Base-by-base conservation (phyloP, 2,329 filamentous ascomycete genomes). In the Fusarium tjaetaba region DNA sequence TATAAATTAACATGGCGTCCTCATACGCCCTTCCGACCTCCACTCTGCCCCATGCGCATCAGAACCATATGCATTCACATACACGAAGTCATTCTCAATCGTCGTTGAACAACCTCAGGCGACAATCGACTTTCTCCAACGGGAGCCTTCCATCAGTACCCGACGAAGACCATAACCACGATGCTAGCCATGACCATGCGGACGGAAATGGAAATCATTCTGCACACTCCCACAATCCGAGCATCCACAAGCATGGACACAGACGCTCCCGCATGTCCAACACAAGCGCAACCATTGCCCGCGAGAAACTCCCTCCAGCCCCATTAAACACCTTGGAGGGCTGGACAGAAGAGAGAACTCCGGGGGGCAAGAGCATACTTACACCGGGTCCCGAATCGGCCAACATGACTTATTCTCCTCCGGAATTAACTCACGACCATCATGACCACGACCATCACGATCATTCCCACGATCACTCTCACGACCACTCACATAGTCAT, bases 1-100 rank as follows among this genome's bases (percentile, higher is more conserved):
- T 41, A 51, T 55, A 39, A 32, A 28, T 60, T 52, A 81, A 65
- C 64, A 88, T 88, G 86, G 84, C 86, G 68, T 86, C 87, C 42
- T 86, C 88, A 28, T 90, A 88, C 77, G 83, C 85, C 58, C 80
- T 90, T 61, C 88, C 88, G n/a, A 84, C 86, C 41, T 83, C 87
- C 41, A 82, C 86, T 43, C 79, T 88, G 51, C 84, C 86, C 59
- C 86, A 86, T 72, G 84, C 83, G 65, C 84, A 87, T 73, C 81
- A 85, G 61, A 83, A 83, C 55, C 80, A 83, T 67, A 79, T 82
- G 51, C 82, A 86, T 73, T 79, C 82, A 11, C 84, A 84, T 58
- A 77, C 82, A 20, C 81, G 82, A 61, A 81, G 83, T 13, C 81
- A 81, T 46, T 82, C 83, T 14, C 82, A 81, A 71, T 72, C 81